Evolutionary conservation across 2,329 filamentous ascomycete species (phyloP).

Genomic region (Calonectria pauciramosa): DNA sequence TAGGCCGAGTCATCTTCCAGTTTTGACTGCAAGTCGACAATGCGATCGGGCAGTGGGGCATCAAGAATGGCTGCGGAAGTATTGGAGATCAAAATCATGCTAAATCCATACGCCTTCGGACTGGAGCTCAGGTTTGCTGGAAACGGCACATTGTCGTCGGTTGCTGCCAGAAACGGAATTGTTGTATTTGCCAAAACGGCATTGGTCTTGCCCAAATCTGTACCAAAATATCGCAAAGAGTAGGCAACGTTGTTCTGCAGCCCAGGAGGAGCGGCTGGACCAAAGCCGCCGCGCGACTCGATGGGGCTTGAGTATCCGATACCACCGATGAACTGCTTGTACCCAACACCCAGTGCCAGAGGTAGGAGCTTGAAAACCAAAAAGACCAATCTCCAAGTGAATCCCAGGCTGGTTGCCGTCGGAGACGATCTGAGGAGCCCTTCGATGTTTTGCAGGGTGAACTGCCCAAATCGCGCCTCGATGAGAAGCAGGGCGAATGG

Average conservation of each 20-base stretch:
- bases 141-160: background rate
- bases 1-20: background rate
- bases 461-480: background rate
- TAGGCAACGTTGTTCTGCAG: background rate
- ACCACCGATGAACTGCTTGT: background rate
- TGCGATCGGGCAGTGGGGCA: background rate
- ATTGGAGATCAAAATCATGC: background rate
- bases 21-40: background rate
- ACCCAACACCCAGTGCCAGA: background rate
- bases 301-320: background rate
- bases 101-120: background rate
- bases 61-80: background rate
- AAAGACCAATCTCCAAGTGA: background rate
- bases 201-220: background rate
- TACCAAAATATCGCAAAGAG: background rate
- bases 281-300: background rate
- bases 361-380: background rate
- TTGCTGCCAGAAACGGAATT: background rate
- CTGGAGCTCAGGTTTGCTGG: background rate
- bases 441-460: background rate
- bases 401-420: background rate
- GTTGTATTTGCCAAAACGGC: background rate
- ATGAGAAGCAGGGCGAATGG: background rate
- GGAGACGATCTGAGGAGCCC: background rate
- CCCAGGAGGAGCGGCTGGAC: background rate